Evolutionary conservation across 306 rosid species (phyloP).

Genomic region (Corylus heterophylla): DNA sequence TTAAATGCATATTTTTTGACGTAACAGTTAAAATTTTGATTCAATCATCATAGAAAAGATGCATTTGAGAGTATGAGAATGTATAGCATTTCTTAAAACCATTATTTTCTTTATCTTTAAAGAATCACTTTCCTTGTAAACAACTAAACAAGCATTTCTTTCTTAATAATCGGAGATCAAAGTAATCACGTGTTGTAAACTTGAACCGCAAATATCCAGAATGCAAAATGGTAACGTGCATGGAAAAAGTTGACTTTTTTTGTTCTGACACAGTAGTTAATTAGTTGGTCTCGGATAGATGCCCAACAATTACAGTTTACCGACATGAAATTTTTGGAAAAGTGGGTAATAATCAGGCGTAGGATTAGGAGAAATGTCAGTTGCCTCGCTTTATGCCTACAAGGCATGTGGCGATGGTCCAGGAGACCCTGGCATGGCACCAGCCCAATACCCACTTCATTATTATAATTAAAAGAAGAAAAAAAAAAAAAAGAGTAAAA

Average conservation of each 20-base stretch:
- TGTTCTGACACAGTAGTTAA: background rate
- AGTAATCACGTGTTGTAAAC: background rate
- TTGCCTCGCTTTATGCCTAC: constrained; percentile 61
- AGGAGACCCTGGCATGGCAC: constrained; percentile 29
- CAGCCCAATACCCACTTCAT: too few relatives aligned
- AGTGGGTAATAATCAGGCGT: constrained; percentile 27
- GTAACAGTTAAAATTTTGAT: too few relatives aligned
- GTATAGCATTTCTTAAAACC: background rate
- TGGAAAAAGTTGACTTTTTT: constrained; percentile 20
- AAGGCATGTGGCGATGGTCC: constrained; percentile 48
- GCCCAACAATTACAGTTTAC: background rate
- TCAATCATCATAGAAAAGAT: too few relatives aligned
- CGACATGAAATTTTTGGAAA: constrained; percentile 12
- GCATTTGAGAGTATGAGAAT: too few relatives aligned
- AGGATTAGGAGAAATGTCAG: constrained; percentile 41
- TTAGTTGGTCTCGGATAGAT: background rate
- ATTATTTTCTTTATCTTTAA: background rate
- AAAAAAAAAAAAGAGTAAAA: too few relatives aligned
- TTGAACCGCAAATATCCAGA: background rate
- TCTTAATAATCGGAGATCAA: too few relatives aligned
- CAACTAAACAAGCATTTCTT: background rate
- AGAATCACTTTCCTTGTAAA: background rate
- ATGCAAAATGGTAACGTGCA: background rate
- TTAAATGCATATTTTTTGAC: too few relatives aligned
- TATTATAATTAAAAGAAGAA: background rate